Conservation (phyloP, 2,329 filamentous ascomycete species). For the Mariannaea sp. region DNA sequence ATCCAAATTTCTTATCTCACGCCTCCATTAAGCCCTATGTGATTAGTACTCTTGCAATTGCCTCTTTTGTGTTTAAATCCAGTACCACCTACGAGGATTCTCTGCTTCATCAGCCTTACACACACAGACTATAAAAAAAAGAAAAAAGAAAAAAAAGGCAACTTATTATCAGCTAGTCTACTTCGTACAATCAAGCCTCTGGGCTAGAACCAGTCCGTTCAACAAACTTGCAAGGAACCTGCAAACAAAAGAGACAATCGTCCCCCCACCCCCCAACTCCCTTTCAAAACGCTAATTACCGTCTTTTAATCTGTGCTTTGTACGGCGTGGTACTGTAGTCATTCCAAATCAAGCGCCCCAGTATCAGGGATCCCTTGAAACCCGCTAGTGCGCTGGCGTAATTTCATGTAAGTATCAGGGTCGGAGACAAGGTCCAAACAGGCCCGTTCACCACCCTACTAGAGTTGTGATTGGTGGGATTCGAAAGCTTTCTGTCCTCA, state of each 20-base stretch:
- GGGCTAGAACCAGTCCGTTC: not conserved
- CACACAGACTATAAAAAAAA: constrained; percentile 1
- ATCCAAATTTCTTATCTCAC: constrained; percentile 8
- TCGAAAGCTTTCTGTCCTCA: not conserved
- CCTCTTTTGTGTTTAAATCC: not conserved
- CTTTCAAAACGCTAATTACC: constrained; percentile 3
- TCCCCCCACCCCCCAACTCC: constrained; percentile 4
- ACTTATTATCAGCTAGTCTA: too few species aligned
- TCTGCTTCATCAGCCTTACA: constrained; percentile 5
- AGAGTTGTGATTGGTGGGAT: constrained; percentile 18
- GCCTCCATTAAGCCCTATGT: not conserved
- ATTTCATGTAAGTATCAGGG: constrained; percentile 56
- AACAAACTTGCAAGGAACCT: not conserved
- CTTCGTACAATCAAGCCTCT: not conserved
- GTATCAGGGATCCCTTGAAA: constrained; percentile 54
- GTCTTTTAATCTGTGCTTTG: too few species aligned
- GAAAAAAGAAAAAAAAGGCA: too few species aligned
- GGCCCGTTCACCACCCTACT: constrained; percentile 10
- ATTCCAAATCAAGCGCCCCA: constrained; percentile 11
- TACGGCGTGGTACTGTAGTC: too few species aligned
- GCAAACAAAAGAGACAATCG: not conserved
- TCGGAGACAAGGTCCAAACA: constrained; percentile 39
- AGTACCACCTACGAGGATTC: not conserved
- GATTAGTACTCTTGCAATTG: not conserved
- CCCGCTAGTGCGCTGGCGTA: constrained; percentile 54